Base-by-base conservation (phyloP, 352 stramenopile genomes). In the Pseudoperonospora humuli region DNA sequence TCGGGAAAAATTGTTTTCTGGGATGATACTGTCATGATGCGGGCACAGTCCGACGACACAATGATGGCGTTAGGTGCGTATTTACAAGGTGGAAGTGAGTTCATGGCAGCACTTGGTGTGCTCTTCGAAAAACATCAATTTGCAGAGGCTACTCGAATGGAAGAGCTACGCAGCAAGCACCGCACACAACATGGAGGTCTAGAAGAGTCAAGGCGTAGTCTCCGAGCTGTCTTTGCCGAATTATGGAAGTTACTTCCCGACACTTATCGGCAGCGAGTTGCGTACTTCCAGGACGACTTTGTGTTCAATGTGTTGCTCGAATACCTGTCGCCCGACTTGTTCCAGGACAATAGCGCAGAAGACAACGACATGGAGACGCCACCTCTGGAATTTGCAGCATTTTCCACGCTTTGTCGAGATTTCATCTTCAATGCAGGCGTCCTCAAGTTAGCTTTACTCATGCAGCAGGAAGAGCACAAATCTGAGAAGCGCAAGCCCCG, bases 121-220 rank as follows among this genome's bases (percentile, higher is more conserved):
- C 73, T 85, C 7, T 90, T 87, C 34, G 75, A 84, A 18, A 83
- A 86, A 42, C 75, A 87, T 45, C 62, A 82, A 32, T 86, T 87
- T 40, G 71, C 75, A 5, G 78, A 90, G 45, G 80, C 73, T 0
- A 70, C 69, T n/a, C 70, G 78, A 9, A 75, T 87, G 62, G 74
- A 73, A 19, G 74, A 87, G 31, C 50, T 90, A 7, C 73, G 73
- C 3, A 87, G 72, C 39, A 61, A 50, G 21, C 65, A 70, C 34
- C 55, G 57, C 10, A 56, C 66, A 37, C 55, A 50, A 39, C 62
- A 67, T 19, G 53, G 54, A 25, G 58, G 67, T n/a, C 65, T 54
- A 3, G 40, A 80, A 28, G 73, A 81, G 32, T 38, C 84, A 10
- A 8, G 53, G 5, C 39, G 15, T n/a, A 79, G 55, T 25, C 58